These are phyloP conservation scores for Xylaria sp. DNA, from an alignment of 2,329 filamentous ascomycete genomes.

Conservation along the genomic window DNA sequence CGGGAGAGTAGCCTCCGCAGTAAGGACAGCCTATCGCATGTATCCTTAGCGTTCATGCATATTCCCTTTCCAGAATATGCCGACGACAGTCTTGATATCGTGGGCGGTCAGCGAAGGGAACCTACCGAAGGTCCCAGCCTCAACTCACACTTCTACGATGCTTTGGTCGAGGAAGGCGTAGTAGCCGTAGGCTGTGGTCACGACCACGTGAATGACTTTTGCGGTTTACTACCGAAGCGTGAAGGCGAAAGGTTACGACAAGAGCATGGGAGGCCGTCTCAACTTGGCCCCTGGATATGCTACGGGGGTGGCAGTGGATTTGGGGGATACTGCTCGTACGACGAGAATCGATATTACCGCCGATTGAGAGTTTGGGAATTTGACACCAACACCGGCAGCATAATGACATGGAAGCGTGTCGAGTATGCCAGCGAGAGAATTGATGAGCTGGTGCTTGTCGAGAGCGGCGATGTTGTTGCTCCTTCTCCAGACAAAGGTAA, in stretches of 20 bases:
- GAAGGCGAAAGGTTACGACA: background rate
- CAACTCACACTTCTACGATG: constrained; percentile 50
- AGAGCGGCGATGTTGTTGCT: constrained; percentile 38
- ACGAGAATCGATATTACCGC: constrained; percentile 46
- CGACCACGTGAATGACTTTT: constrained; percentile 52
- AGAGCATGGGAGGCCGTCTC: constrained; percentile 29
- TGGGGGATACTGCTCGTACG: constrained; percentile 49
- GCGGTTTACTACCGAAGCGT: constrained; percentile 47
- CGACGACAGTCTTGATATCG: constrained; percentile 44
- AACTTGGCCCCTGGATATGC: constrained; percentile 48
- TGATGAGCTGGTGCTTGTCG: constrained; percentile 50
- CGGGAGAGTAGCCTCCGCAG: constrained; percentile 34
- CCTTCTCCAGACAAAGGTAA: background rate
- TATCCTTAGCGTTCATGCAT: constrained; percentile 47
- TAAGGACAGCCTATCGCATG: constrained; percentile 35
- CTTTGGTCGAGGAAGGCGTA: constrained; percentile 46
- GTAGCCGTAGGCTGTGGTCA: constrained; percentile 49
- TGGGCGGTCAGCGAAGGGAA: constrained; percentile 45
- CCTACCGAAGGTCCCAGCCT: constrained; percentile 47
- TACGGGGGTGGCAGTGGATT: constrained; percentile 48
- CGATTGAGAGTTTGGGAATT: constrained; percentile 49
- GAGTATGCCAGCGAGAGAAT: constrained; percentile 49
- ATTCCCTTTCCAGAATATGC: constrained; percentile 49
- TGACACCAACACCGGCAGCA: constrained; percentile 39
- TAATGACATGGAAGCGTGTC: constrained; percentile 49